A percentile compares a stretch with the other conserved stretches of the same genome.
phyloP scores from a whole-genome alignment of 805 yeast genomes.

The Sugiyamaella smithiae region DNA sequence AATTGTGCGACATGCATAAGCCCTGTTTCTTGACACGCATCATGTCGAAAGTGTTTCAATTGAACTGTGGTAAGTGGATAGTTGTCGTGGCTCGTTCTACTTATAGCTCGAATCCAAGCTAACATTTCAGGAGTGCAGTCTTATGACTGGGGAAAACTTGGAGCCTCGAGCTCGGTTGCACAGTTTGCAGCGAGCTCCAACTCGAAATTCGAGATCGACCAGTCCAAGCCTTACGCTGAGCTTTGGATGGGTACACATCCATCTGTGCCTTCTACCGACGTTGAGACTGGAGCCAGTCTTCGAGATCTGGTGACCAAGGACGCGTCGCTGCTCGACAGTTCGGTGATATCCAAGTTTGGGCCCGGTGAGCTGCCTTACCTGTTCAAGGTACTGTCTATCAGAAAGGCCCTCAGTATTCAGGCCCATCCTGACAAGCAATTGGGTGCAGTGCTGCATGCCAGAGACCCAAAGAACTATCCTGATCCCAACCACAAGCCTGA shows the following conservation, averaged over 20 bases:
- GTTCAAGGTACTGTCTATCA: slow-evolving; percentile 90
- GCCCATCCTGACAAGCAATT: slow-evolving; percentile 95
- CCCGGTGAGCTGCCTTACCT: slow-evolving; percentile 81
- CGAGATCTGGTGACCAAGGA: slow-evolving; percentile 61
- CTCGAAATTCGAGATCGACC: slow-evolving; percentile 59
- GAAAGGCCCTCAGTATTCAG: slow-evolving; percentile 90
- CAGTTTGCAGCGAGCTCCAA: slow-evolving; percentile 73
- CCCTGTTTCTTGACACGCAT: background rate
- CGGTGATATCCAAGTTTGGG: slow-evolving; percentile 64
- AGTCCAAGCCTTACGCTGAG: slow-evolving; percentile 87
- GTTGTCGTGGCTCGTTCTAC: slow-evolving; percentile 34
- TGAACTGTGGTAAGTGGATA: slow-evolving; percentile 36
- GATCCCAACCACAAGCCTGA: slow-evolving; percentile 99
- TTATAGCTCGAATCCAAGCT: slow-evolving; percentile 35
- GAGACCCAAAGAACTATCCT: slow-evolving; percentile 92
- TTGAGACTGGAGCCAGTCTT: slow-evolving; percentile 55
- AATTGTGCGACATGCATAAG: background rate
- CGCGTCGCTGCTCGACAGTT: slow-evolving; percentile 53
- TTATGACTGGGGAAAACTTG: slow-evolving; percentile 87
- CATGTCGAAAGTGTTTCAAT: slow-evolving; percentile 27
- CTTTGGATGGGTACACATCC: slow-evolving; percentile 99
- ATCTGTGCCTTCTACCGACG: slow-evolving; percentile 72
- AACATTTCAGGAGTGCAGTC: slow-evolving; percentile 57
- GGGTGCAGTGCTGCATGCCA: slow-evolving; percentile 68
- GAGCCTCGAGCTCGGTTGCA: slow-evolving; percentile 84